Base-by-base conservation (phyloP, 345 rosid genomes). In the Eutrema yunnanense region DNA sequence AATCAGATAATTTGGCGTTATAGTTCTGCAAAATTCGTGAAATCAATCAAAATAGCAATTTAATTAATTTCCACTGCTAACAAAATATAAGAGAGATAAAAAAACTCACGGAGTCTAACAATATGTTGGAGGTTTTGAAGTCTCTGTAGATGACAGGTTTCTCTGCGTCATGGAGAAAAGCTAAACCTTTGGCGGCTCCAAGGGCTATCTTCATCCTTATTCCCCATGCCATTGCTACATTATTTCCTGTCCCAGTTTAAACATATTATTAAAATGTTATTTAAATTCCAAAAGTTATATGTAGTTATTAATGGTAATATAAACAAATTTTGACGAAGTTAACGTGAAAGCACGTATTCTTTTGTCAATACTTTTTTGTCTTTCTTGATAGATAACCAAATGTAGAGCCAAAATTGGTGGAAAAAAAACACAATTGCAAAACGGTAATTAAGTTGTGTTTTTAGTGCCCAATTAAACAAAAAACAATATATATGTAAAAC, bases 161-260 rank as follows among this genome's bases (percentile, higher is more conserved):
- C 37, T 89, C 88, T 13, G 76, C 80, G 72, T 80, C 89, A 62
- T 92, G 97, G 9, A 92, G 90, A 72, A 92, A 89, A 47, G 85
- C 96, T 12, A 92, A 71, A 33, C 97, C 96, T 72, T 84, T 86
- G 3, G 96, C 97, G 2, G 97, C 96, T 72, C 87, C 94, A 27
- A 87, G 46, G 1, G 88, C 96, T 43, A 92, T 85, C 64, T 86
- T 92, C 94, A 92, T 87, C 79, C 97, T 83, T 11, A 80, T 81
- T 36, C 82, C 82, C 94, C 97, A 89, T 40, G 89, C 80, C 82
- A 92, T 73, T 6, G 86, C 57, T 8, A 74, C 80, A 8, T 86
- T 75, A 72, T 79, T 82, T 77, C 86, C 95, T 87, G 82, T 68
- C 8, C 3, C 13, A 44, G 0, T 36, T 62, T 34, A 41, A 11